A percentile compares a stretch with the other conserved stretches of the same genome.
These are phyloP conservation scores for Nemania serpens DNA, from an alignment of 2,329 filamentous ascomycete species.

Conservation along the genomic window DNA sequence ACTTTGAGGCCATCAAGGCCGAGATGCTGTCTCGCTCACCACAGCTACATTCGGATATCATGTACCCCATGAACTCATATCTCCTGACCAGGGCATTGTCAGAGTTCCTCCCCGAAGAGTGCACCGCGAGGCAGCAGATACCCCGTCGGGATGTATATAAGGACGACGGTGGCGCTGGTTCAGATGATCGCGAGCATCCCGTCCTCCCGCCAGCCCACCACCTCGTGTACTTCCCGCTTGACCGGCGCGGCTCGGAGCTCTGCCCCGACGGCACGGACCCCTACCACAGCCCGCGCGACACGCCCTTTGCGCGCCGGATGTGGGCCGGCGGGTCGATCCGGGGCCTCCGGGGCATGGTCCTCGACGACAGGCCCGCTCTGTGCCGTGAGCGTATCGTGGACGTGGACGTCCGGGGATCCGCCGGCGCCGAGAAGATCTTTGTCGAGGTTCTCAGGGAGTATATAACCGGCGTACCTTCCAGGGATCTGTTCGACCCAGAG, in stretches of 20 bases:
- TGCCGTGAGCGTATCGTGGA: constrained; percentile 54
- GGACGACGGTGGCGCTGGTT: not conserved
- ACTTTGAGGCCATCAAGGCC: constrained; percentile 31
- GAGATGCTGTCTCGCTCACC: constrained; percentile 36
- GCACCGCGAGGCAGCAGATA: constrained; percentile 5
- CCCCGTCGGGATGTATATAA: not conserved
- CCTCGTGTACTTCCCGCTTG: constrained; percentile 83
- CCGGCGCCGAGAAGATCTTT: constrained; percentile 51
- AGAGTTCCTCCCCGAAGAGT: constrained; percentile 52
- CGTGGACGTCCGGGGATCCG: constrained; percentile 37
- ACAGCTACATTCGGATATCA: constrained; percentile 33
- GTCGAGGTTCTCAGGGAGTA: constrained; percentile 58
- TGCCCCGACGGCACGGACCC: constrained; percentile 84
- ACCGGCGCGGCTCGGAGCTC: constrained; percentile 64
- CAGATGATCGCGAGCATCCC: not conserved
- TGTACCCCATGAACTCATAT: constrained; percentile 65
- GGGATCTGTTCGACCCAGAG: too few relatives aligned
- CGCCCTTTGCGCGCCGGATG: constrained; percentile 74
- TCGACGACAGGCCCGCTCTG: constrained; percentile 47
- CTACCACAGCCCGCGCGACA: constrained; percentile 72
- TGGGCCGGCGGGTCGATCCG: constrained; percentile 82
- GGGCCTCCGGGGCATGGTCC: constrained; percentile 50
- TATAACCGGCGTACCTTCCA: constrained; percentile 25
- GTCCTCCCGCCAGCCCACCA: constrained; percentile 72
- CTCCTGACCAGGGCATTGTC: constrained; percentile 67